A percentile compares a stretch with the other conserved stretches of the same genome.
These are phyloP conservation scores for Diaporthe sp. DNA, from an alignment of 2,329 filamentous ascomycete species.

Conservation along the genomic window DNA sequence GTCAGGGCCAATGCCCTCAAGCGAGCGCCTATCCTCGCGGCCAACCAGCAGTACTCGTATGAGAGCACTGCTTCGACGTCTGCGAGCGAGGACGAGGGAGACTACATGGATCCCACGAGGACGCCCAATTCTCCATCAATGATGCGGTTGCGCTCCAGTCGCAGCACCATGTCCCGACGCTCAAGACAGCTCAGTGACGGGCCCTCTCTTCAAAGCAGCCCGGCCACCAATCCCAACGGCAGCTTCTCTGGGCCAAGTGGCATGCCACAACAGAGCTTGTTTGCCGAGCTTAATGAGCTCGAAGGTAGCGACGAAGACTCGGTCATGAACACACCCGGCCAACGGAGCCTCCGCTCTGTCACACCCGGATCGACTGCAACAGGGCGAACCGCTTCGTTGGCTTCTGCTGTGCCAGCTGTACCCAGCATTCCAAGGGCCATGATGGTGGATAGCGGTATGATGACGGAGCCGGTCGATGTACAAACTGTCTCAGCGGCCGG, in stretches of 20 bases:
- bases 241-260: constrained; percentile 63
- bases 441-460: constrained; percentile 73
- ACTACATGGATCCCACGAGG: constrained; percentile 67
- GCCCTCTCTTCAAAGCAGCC: constrained; percentile 70
- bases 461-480: constrained; percentile 71
- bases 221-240: constrained; percentile 67
- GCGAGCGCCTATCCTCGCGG: constrained; percentile 58
- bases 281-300: constrained; percentile 89
- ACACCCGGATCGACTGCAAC: constrained; percentile 64
- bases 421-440: constrained; percentile 65
- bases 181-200: constrained; percentile 75
- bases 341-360: constrained; percentile 59
- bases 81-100: constrained; percentile 77
- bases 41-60: constrained; percentile 73
- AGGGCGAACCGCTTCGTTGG: constrained; percentile 59
- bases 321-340: constrained; percentile 68
- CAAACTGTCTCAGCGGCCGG: constrained; percentile 49
- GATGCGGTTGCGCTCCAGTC: constrained; percentile 79
- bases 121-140: constrained; percentile 76
- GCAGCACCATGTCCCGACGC: constrained; percentile 71
- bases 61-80: constrained; percentile 92
- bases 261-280: constrained; percentile 80
- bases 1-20: constrained; percentile 49
- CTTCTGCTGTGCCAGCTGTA: constrained; percentile 54
- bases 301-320: constrained; percentile 82